Evolutionary conservation across 306 rosid species (phyloP).

Genomic region (Cucurbita maxima): DNA sequence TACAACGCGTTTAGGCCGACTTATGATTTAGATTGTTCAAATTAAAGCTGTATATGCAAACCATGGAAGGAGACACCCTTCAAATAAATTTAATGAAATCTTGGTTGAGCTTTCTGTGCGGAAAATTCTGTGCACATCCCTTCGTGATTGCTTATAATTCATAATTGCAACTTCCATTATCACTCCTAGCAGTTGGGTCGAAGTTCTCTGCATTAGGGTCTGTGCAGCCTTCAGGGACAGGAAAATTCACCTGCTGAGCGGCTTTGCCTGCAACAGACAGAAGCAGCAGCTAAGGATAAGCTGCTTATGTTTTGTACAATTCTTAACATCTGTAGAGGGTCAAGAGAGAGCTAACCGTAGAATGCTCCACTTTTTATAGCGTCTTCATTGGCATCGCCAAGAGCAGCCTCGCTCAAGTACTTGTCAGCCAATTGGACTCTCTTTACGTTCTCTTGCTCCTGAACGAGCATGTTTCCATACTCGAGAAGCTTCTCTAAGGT

Average conservation of each 20-base stretch:
- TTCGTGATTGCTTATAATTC: constrained; percentile 14
- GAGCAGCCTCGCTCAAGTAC: constrained; percentile 59
- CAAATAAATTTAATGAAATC: not conserved
- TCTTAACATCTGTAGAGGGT: not conserved
- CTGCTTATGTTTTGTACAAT: not conserved
- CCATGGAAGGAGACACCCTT: not conserved
- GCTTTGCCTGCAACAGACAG: constrained; percentile 41
- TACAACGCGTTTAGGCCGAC: not conserved
- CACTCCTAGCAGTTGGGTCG: constrained; percentile 79
- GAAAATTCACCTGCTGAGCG: constrained; percentile 50
- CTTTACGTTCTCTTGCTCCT: constrained; percentile 70
- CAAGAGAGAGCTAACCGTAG: constrained; percentile 31
- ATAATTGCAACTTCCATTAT: constrained; percentile 57
- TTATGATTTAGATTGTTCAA: not conserved
- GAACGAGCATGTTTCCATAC: constrained; percentile 63
- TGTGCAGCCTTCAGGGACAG: constrained; percentile 58
- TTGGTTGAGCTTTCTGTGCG: not conserved
- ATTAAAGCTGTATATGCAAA: not conserved
- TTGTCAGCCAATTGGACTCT: constrained; percentile 69
- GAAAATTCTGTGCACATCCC: constrained; percentile 1
- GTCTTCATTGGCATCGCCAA: constrained; percentile 63
- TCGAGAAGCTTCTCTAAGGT: constrained; percentile 34
- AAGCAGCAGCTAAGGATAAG: not conserved
- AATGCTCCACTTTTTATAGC: constrained; percentile 38
- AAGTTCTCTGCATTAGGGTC: constrained; percentile 51